Conservation (phyloP, 73 alveolate genomes). For the Paramecium caudatum region DNA sequence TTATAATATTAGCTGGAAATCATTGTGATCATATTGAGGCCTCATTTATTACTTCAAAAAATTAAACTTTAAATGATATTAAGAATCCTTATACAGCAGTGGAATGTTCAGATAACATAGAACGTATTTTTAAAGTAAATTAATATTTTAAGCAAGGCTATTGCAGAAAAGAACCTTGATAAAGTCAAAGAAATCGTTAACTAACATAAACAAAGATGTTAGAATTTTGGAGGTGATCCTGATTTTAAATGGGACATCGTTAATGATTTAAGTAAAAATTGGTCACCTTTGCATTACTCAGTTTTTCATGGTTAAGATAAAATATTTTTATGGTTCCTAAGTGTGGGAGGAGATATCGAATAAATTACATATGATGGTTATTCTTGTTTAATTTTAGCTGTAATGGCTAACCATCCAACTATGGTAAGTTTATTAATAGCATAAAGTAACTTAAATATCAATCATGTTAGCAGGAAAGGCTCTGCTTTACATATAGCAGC, state of each 20-base stretch:
- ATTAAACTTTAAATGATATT: neutral
- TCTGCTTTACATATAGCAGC: conserved; percentile 64
- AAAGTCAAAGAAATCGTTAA: neutral
- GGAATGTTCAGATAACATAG: neutral
- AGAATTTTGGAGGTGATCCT: conserved; percentile 29
- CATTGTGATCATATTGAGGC: conserved; percentile 32
- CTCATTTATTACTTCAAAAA: conserved; percentile 20
- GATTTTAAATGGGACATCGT: conserved; percentile 44
- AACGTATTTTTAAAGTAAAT: neutral
- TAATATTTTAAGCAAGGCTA: neutral
- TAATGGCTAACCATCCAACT: neutral
- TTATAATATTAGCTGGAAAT: conserved; percentile 3
- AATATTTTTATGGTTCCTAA: conserved; percentile 48
- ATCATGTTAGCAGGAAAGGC: conserved; percentile 6
- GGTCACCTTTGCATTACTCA: conserved; percentile 53
- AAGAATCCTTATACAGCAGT: neutral
- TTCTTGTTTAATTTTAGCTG: conserved; percentile 24
- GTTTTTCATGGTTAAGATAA: neutral
- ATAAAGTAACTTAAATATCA: conserved; percentile 35
- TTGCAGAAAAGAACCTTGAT: neutral
- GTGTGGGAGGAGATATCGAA: conserved; percentile 49
- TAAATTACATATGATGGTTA: conserved; percentile 6
- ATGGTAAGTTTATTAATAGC: conserved; percentile 51
- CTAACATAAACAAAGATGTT: neutral
- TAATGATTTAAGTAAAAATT: conserved; percentile 39